Percentiles rank a stretch among this genome's conserved stretches.
Conservation (phyloP, 495 filamentous ascomycete species). For the Amorphotheca resinae region DNA sequence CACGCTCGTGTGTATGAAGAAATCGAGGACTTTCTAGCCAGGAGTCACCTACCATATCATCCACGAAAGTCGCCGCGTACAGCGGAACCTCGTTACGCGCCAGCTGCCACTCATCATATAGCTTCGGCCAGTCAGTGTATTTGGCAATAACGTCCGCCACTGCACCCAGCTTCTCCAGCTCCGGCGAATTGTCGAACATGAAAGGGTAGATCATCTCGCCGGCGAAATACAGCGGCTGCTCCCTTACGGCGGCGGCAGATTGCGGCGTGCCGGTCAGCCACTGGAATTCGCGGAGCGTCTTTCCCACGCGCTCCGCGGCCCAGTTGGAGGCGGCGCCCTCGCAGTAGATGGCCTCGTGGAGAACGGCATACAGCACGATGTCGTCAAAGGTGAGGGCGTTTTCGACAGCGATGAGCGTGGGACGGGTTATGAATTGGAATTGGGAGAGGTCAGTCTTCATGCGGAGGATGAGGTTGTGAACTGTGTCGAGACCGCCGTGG, state of each 20-base stretch:
- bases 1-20: too few species aligned
- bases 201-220: conserved; percentile 87
- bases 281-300: conserved; percentile 23
- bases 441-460: conserved; percentile 55
- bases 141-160: conserved; percentile 60
- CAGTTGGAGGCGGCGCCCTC: conserved; percentile 32
- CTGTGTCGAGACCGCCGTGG: conserved; percentile 57
- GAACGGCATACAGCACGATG: conserved; percentile 66
- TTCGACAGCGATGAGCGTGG: conserved; percentile 56
- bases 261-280: conserved; percentile 27
- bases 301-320: conserved; percentile 35
- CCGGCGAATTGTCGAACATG: conserved; percentile 65
- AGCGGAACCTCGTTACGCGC: conserved; percentile 74
- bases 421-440: conserved; percentile 60
- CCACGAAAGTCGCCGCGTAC: conserved; percentile 71
- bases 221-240: conserved; percentile 62
- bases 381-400: conserved; percentile 52
- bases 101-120: conserved; percentile 59
- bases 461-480: conserved; percentile 60
- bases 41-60: conserved; percentile 70
- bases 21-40: too few species aligned
- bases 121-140: conserved; percentile 51
- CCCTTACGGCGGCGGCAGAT: conserved; percentile 21
- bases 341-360: conserved; percentile 82
- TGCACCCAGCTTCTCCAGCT: conserved; percentile 49